phyloP scores from a whole-genome alignment of 805 yeast genomes.

The Teunomyces lycoperdinae region DNA sequence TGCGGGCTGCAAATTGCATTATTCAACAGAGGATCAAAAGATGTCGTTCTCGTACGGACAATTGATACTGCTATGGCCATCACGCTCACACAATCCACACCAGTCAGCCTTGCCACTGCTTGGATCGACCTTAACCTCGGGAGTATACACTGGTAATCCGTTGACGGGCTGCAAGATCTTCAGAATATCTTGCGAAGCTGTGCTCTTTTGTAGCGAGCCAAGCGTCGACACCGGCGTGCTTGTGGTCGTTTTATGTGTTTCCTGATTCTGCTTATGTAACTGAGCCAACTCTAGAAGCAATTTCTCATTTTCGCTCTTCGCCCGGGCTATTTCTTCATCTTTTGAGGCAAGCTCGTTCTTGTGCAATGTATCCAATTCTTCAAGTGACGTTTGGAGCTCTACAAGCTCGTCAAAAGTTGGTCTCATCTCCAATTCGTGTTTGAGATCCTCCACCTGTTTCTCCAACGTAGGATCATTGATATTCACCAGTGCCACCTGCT shows the following conservation, averaged over 20 bases:
- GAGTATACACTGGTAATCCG: constrained; percentile 47
- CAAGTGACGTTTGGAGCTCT: constrained; percentile 42
- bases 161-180: neutral
- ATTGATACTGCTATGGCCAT: constrained; percentile 82
- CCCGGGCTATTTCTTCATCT: constrained; percentile 17
- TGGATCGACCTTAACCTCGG: constrained; percentile 54
- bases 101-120: constrained; percentile 73
- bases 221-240: neutral
- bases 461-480: constrained; percentile 9
- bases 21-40: constrained; percentile 25
- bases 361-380: constrained; percentile 41
- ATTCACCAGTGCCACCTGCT: constrained; percentile 7
- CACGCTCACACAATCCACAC: constrained; percentile 92
- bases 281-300: neutral
- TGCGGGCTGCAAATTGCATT: neutral
- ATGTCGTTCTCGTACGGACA: constrained; percentile 80
- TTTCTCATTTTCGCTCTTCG: neutral
- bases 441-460: constrained; percentile 23
- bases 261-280: neutral
- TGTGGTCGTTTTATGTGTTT: too few species aligned
- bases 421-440: constrained; percentile 32
- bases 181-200: neutral
- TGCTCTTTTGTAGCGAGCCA: neutral
- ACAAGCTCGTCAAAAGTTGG: constrained; percentile 43
- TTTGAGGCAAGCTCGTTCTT: constrained; percentile 29